These are phyloP conservation scores for Chrysoporthe austroafricana DNA, from an alignment of 2,329 filamentous ascomycete genomes.

Conservation along the genomic window DNA sequence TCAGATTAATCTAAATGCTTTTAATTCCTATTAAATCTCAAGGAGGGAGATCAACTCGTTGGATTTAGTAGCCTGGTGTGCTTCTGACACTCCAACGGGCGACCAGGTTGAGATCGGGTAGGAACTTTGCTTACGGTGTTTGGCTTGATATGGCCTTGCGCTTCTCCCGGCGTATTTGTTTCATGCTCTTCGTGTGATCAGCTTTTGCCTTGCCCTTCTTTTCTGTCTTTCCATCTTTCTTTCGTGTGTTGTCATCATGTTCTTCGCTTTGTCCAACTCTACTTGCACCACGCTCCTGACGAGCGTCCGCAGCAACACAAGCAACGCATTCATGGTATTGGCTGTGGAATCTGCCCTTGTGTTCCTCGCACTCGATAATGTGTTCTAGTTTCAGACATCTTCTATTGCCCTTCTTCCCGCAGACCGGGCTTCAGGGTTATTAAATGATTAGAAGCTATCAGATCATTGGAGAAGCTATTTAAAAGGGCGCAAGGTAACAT, in stretches of 20 bases:
- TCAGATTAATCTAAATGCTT: neutral
- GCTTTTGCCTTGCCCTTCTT: neutral
- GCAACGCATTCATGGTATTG: neutral
- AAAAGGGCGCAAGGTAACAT: neutral
- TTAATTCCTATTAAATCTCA: no score
- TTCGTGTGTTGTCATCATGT: neutral
- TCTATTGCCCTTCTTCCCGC: constrained; percentile 24
- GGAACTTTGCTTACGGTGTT: neutral
- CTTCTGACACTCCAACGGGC: no score
- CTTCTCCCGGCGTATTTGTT: neutral
- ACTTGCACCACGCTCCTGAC: neutral
- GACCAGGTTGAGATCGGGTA: no score
- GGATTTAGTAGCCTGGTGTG: no score
- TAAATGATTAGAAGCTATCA: neutral
- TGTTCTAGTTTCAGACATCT: constrained; percentile 22
- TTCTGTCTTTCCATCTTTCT: neutral
- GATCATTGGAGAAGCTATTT: neutral
- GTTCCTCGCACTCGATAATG: constrained; percentile 19
- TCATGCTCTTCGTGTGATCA: neutral
- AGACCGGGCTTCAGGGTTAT: constrained; percentile 17
- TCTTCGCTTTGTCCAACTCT: neutral
- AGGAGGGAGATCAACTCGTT: no score
- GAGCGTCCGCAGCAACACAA: constrained; percentile 13
- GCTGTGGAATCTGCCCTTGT: constrained; percentile 7
- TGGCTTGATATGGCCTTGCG: neutral